A percentile compares a stretch with the other conserved stretches of the same genome.
Conservation (phyloP, 2,329 filamentous ascomycete species). For the Canariomyces notabilis region DNA sequence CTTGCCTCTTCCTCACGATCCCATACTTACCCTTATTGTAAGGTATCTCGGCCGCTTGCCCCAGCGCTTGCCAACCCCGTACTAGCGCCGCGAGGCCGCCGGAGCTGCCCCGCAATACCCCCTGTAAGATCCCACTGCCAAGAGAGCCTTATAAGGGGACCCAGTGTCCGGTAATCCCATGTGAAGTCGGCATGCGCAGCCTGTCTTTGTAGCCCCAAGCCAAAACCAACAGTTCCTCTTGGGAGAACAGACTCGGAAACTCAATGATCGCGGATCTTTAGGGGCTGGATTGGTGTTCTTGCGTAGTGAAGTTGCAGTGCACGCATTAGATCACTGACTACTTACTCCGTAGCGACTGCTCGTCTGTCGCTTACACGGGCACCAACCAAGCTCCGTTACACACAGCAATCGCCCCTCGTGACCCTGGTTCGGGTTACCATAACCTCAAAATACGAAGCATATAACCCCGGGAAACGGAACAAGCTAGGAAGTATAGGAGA, state of each 20-base stretch:
- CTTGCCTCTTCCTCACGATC: neutral
- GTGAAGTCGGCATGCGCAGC: conserved; percentile 3
- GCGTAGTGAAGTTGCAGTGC: no score
- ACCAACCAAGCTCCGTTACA: no score
- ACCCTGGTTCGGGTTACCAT: no score
- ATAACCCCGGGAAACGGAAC: neutral
- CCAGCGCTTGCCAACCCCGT: conserved; percentile 10
- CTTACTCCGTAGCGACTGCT: no score
- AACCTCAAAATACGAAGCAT: neutral
- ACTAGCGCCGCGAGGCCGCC: conserved; percentile 18
- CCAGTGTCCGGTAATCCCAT: conserved; percentile 6
- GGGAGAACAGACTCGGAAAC: no score
- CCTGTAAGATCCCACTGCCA: conserved; percentile 12
- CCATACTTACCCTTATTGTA: no score
- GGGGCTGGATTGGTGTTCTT: no score
- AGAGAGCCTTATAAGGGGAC: conserved; percentile 9
- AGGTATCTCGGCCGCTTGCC: conserved; percentile 5
- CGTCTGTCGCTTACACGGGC: no score
- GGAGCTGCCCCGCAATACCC: conserved; percentile 3
- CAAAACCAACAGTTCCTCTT: neutral
- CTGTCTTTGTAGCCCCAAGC: neutral
- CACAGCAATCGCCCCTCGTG: no score
- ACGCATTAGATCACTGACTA: no score
- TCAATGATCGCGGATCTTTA: no score
- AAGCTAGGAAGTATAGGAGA: neutral